Evolutionary conservation across 2,329 filamentous ascomycete genomes (phyloP).

Genomic region (Paracorniculantispora psalliotae): DNA sequence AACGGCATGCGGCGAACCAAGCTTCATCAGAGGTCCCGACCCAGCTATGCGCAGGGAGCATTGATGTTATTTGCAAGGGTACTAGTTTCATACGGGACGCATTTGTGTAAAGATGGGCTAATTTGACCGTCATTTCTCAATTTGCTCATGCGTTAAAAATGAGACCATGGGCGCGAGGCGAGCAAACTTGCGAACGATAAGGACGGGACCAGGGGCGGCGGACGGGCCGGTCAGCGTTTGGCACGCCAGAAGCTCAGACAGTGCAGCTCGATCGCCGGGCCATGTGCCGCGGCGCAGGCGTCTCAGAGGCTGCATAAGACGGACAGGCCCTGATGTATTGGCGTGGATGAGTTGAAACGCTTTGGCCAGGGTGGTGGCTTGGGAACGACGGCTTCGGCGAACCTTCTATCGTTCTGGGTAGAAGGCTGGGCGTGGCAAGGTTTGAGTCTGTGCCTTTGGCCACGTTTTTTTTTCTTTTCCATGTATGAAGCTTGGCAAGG

Average conservation of each 20-base stretch:
- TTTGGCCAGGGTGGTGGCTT: background rate
- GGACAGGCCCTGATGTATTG: too few relatives aligned
- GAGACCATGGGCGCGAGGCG: background rate
- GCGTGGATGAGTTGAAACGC: background rate
- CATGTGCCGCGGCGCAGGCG: background rate
- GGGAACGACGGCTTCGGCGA: background rate
- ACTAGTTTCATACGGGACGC: too few relatives aligned
- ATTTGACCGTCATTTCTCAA: too few relatives aligned
- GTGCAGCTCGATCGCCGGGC: background rate
- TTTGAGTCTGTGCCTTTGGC: too few relatives aligned
- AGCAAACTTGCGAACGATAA: background rate
- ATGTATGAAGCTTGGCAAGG: too few relatives aligned
- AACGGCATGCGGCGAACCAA: background rate
- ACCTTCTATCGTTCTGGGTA: too few relatives aligned
- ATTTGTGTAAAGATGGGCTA: too few relatives aligned
- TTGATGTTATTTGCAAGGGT: too few relatives aligned
- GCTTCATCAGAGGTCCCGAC: background rate
- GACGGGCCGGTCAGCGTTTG: background rate
- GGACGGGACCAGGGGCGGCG: background rate
- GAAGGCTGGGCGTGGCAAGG: too few relatives aligned
- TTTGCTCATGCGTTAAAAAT: background rate
- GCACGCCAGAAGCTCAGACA: background rate
- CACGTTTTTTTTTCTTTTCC: too few relatives aligned
- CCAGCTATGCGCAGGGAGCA: too few relatives aligned
- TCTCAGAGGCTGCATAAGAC: background rate